These are phyloP conservation scores for Aspergillus ostianus DNA, from an alignment of 495 filamentous ascomycete genomes.

Conservation along the genomic window DNA sequence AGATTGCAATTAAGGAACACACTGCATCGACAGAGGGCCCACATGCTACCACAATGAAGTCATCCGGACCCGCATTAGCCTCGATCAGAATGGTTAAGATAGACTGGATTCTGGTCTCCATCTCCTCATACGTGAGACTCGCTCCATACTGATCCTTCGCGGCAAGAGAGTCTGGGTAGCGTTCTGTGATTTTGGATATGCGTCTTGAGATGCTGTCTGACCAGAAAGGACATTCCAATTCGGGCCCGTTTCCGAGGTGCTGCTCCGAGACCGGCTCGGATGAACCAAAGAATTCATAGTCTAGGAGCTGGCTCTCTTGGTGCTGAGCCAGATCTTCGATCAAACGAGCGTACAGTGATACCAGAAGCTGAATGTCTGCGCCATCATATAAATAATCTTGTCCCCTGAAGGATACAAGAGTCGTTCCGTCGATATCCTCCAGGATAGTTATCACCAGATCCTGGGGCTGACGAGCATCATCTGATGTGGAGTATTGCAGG, in stretches of 20 bases:
- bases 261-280: neutral
- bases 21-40: neutral
- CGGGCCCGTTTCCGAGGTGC: neutral
- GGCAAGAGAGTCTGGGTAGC: neutral
- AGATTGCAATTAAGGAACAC: neutral
- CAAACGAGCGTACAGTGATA: slow-evolving; percentile 24
- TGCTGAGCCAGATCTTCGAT: neutral
- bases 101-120: neutral
- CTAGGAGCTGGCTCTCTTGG: neutral
- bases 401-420: slow-evolving; percentile 8
- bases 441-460: slow-evolving; percentile 27
- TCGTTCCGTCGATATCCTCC: slow-evolving; percentile 9
- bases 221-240: neutral
- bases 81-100: neutral
- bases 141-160: neutral
- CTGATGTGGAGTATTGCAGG: slow-evolving; percentile 12
- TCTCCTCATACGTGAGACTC: neutral
- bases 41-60: neutral
- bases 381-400: slow-evolving; percentile 27
- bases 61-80: neutral
- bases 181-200: neutral
- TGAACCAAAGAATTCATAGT: neutral
- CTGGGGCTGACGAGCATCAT: slow-evolving; percentile 20
- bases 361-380: slow-evolving; percentile 24
- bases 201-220: neutral